These are phyloP conservation scores for Tetracladium marchalianum DNA, from an alignment of 495 filamentous ascomycete species.

Conservation along the genomic window DNA sequence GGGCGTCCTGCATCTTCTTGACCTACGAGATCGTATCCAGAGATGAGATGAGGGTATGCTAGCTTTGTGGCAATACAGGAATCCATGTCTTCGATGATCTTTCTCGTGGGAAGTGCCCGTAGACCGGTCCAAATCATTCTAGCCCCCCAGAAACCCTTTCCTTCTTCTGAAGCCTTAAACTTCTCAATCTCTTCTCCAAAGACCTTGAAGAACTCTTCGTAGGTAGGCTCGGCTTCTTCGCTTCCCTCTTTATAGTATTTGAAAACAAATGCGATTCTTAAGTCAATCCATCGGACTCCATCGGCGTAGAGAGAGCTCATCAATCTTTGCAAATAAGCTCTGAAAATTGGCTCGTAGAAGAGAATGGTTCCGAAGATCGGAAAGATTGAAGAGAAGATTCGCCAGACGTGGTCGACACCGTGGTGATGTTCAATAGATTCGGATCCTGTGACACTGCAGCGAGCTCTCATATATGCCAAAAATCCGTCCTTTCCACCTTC, in stretches of 20 bases:
- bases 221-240: conserved; percentile 50
- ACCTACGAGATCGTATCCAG: conserved; percentile 82
- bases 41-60: conserved; percentile 67
- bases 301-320: conserved; percentile 61
- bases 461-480: conserved; percentile 62
- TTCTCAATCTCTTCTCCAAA: conserved; percentile 69
- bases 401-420: conserved; percentile 72
- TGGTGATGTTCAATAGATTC: conserved; percentile 73
- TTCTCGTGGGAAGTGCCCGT: conserved; percentile 48
- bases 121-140: conserved; percentile 81
- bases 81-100: conserved; percentile 70
- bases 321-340: conserved; percentile 58
- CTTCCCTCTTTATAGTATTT: conserved; percentile 48
- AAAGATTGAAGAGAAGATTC: conserved; percentile 65
- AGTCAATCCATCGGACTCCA: conserved; percentile 72
- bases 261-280: conserved; percentile 51
- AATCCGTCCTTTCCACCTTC: conserved; percentile 60
- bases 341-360: conserved; percentile 87
- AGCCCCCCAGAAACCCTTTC: conserved; percentile 70
- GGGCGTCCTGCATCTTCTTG: conserved; percentile 73
- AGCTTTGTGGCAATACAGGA: conserved; percentile 73
- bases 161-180: conserved; percentile 63
- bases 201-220: conserved; percentile 53
- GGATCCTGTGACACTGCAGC: conserved; percentile 57
- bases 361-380: conserved; percentile 59